These are phyloP conservation scores for Globisporangium canariense DNA, from an alignment of 352 stramenopile species.

Conservation along the genomic window DNA sequence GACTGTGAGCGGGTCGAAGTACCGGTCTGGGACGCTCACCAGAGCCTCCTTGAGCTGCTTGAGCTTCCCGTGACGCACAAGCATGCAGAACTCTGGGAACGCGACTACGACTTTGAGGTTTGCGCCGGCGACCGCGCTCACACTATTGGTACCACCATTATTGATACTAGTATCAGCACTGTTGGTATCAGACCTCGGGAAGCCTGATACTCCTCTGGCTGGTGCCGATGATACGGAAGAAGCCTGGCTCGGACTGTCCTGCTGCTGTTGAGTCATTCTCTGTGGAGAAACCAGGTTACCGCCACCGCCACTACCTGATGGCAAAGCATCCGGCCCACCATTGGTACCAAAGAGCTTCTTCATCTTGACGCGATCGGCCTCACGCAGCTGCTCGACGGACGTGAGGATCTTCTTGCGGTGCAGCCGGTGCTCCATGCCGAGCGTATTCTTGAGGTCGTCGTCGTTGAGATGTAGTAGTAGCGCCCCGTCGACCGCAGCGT, in stretches of 20 bases:
- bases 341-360: constrained; percentile 34
- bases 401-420: constrained; percentile 97
- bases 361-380: constrained; percentile 47
- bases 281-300: neutral
- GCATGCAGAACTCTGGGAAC: constrained; percentile 73
- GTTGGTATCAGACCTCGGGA: neutral
- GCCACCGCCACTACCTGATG: neutral
- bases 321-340: constrained; percentile 14
- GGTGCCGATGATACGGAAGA: neutral
- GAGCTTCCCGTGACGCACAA: constrained; percentile 84
- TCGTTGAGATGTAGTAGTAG: constrained; percentile 88
- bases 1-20: constrained; percentile 84
- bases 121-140: constrained; percentile 5
- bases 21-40: constrained; percentile 70
- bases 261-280: constrained; percentile 5
- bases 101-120: constrained; percentile 49
- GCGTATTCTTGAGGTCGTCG: constrained; percentile 92
- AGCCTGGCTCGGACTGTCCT: neutral
- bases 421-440: constrained; percentile 93
- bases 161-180: neutral
- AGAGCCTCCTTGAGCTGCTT: constrained; percentile 89
- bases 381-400: constrained; percentile 68
- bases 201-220: neutral
- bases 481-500: constrained; percentile 87
- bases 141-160: constrained; percentile 2